Conservation (phyloP, 2,329 filamentous ascomycete genomes). For the Colletotrichum tamarilloi region DNA sequence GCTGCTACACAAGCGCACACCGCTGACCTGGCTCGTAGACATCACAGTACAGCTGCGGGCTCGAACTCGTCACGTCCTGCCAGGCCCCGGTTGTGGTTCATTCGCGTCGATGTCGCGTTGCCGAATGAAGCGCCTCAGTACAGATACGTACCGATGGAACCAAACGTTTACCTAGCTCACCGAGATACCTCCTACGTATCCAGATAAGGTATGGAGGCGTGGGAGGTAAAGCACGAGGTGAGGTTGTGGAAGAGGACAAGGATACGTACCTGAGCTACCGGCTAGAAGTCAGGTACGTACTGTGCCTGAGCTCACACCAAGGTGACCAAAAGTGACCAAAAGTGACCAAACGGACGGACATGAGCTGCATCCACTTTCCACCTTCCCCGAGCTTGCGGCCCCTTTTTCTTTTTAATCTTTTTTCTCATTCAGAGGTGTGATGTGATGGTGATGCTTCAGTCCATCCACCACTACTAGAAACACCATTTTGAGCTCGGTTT, state of each 20-base stretch:
- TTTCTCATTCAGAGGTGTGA: slow-evolving; percentile 7
- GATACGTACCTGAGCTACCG: background rate
- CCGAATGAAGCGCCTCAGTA: background rate
- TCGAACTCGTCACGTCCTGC: background rate
- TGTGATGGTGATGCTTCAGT: slow-evolving; percentile 15
- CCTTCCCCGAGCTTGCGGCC: slow-evolving; percentile 29
- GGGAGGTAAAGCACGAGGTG: background rate
- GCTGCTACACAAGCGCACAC: background rate
- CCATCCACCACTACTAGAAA: slow-evolving; percentile 16
- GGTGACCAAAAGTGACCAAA: no score
- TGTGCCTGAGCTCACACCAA: background rate
- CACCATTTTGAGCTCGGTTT: slow-evolving; percentile 7
- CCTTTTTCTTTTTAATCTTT: slow-evolving; percentile 31
- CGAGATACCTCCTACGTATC: background rate
- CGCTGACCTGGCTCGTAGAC: background rate
- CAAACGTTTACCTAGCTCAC: background rate
- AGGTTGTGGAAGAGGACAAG: background rate
- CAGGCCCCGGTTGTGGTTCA: background rate
- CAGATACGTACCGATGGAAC: slow-evolving; percentile 3
- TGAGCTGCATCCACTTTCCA: slow-evolving; percentile 34
- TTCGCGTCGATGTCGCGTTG: slow-evolving; percentile 17
- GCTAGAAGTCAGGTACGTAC: slow-evolving; percentile 6
- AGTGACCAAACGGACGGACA: slow-evolving; percentile 18
- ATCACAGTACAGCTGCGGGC: background rate
- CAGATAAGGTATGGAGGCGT: no score